Evolutionary conservation across 768 basidiomycete genomes (phyloP).

Genomic region (Fomitopsis serialis): DNA sequence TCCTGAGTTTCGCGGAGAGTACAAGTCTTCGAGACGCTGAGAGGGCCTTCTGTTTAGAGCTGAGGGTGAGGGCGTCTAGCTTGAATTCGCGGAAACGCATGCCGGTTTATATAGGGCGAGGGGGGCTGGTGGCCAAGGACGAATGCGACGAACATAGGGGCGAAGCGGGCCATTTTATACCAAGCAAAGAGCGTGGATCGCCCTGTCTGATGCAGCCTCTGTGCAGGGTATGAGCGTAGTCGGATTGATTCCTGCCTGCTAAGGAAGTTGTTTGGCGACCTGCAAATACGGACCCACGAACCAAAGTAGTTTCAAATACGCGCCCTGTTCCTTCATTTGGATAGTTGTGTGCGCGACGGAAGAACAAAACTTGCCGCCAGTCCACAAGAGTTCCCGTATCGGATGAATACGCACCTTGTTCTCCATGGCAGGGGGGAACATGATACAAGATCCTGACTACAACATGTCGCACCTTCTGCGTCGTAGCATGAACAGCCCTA

Average conservation of each 20-base stretch:
- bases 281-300: slow-evolving; percentile 13
- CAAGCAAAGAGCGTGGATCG: background rate
- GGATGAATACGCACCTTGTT: no score
- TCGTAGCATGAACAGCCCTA: no score
- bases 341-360: background rate
- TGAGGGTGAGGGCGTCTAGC: background rate
- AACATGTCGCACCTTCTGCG: no score
- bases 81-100: background rate
- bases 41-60: background rate
- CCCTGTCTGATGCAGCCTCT: no score
- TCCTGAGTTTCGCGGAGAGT: background rate
- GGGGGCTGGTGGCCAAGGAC: background rate
- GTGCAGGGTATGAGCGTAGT: background rate
- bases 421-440: background rate
- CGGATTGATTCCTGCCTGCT: slow-evolving; percentile 11
- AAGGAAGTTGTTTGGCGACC: slow-evolving; percentile 8
- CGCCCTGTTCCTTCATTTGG: background rate
- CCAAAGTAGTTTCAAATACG: slow-evolving; percentile 9
- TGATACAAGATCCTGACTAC: no score
- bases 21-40: background rate
- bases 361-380: background rate
- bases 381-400: no score
- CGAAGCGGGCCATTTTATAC: background rate
- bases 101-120: background rate
- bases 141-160: background rate